Base-by-base conservation (phyloP, 192 early-diverging fungal genomes). In the Diversispora eburnea region DNA sequence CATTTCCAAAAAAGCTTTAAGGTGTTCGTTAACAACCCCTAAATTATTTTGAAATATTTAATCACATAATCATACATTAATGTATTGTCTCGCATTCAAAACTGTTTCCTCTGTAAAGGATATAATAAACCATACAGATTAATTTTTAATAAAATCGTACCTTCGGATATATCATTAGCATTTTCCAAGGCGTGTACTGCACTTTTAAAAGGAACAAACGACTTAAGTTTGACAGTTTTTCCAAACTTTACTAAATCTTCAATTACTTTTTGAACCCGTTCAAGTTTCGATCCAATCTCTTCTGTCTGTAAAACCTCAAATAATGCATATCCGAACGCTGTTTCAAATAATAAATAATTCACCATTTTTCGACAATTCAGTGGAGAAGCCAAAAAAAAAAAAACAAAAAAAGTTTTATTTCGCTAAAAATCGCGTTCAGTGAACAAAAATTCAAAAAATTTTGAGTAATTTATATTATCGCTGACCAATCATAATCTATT, bases 131-230 rank as follows among this genome's bases (percentile, higher is more conserved):
- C 0, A 33, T 33, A 33, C 25, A 1, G 25, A 33, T 33, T 33
- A 2, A 33, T 33, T 33, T 15, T 15, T 15, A 20, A 20, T 8
- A 5, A 72, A 42, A 3, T 25, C 72, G 42, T 79, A 93, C 94
- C 98, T 89, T 99, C 98, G 67, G 96, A 97, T 22, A 99, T 90
- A 78, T 98, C 95, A 84, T 95, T 98, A 69, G 93, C 91, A 84
- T 98, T 99, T 81, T 98, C 96, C 46, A 99, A 85, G 74, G 98
- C 98, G 82, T 99, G 91, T 43, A 91, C 94, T 47, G 98, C 95
- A 80, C 85, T 92, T 82, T 95, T 95, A 88, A 99, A 99, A 59
- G 98, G 96, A 52, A 85, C 86, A 79, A 98, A 98, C n/a, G 93
- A 94, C 84, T 92, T 94, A 76, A 97, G 87, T 78, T 93, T 94